These are phyloP conservation scores for Wilcoxina mikolae DNA, from an alignment of 495 filamentous ascomycete genomes.

Conservation along the genomic window DNA sequence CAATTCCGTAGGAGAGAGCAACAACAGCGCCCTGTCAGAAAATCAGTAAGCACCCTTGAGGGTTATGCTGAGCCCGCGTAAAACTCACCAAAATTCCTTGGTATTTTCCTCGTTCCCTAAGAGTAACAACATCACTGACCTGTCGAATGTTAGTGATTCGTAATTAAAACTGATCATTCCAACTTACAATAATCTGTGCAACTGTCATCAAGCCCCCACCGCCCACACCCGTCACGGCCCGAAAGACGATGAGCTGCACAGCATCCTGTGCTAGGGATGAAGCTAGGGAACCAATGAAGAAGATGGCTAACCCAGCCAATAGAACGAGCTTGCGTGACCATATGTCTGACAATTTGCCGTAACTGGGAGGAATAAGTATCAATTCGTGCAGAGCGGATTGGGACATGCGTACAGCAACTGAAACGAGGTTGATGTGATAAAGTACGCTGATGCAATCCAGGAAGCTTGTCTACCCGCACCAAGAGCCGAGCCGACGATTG, in stretches of 20 bases:
- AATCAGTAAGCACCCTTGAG: neutral
- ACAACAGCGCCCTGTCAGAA: constrained; percentile 34
- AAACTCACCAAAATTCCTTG: constrained; percentile 39
- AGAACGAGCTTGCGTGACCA: constrained; percentile 43
- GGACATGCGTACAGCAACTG: neutral
- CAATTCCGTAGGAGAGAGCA: constrained; percentile 40
- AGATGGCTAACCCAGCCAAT: constrained; percentile 37
- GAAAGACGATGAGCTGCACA: constrained; percentile 40
- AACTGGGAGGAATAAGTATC: constrained; percentile 12
- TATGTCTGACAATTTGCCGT: constrained; percentile 43
- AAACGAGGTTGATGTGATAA: constrained; percentile 29
- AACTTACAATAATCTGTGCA: constrained; percentile 36
- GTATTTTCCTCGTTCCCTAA: constrained; percentile 44
- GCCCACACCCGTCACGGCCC: constrained; percentile 42
- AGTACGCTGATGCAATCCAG: constrained; percentile 43
- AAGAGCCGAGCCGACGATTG: constrained; percentile 37
- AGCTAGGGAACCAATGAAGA: constrained; percentile 42
- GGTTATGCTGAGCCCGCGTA: neutral
- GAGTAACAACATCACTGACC: constrained; percentile 39
- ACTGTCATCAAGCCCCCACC: constrained; percentile 44
- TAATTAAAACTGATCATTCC: neutral
- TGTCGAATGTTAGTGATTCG: neutral
- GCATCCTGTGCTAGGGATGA: constrained; percentile 38
- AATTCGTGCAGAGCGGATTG: neutral
- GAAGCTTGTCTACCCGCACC: constrained; percentile 36